Evolutionary conservation across 2,329 filamentous ascomycete species (phyloP).

Genomic region (Verticillium zaregamsianum): DNA sequence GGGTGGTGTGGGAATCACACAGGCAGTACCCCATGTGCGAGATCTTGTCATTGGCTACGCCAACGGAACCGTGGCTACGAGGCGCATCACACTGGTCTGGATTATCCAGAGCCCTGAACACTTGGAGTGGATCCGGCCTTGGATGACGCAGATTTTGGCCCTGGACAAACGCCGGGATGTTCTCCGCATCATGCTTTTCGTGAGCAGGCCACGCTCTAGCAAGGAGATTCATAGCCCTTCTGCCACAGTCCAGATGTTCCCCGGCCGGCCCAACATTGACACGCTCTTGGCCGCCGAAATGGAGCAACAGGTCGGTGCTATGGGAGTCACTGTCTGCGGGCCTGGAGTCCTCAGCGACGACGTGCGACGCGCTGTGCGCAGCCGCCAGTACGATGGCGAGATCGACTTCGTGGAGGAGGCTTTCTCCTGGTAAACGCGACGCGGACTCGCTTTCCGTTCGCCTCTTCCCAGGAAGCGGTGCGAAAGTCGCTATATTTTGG

Average conservation of each 20-base stretch:
- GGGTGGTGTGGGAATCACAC: conserved; percentile 76
- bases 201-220: conserved; percentile 68
- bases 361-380: conserved; percentile 63
- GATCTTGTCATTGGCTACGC: conserved; percentile 66
- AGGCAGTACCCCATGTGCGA: conserved; percentile 71
- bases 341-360: conserved; percentile 72
- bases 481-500: not conserved
- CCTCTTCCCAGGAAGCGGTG: not conserved
- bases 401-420: conserved; percentile 79
- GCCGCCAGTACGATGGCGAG: conserved; percentile 58
- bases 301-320: conserved; percentile 68
- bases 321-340: conserved; percentile 72
- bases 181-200: conserved; percentile 73
- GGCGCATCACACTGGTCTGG: conserved; percentile 73
- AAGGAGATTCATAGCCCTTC: conserved; percentile 79
- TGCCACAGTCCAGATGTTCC: conserved; percentile 80
- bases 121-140: conserved; percentile 77
- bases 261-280: conserved; percentile 70
- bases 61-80: conserved; percentile 65
- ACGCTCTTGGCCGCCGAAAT: conserved; percentile 70
- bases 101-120: conserved; percentile 76
- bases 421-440: conserved; percentile 52
- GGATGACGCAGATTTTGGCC: conserved; percentile 76
- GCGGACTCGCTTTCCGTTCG: not conserved
- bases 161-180: conserved; percentile 72